Base-by-base conservation (phyloP, 441 rosid genomes). In the Croton setiger region DNA sequence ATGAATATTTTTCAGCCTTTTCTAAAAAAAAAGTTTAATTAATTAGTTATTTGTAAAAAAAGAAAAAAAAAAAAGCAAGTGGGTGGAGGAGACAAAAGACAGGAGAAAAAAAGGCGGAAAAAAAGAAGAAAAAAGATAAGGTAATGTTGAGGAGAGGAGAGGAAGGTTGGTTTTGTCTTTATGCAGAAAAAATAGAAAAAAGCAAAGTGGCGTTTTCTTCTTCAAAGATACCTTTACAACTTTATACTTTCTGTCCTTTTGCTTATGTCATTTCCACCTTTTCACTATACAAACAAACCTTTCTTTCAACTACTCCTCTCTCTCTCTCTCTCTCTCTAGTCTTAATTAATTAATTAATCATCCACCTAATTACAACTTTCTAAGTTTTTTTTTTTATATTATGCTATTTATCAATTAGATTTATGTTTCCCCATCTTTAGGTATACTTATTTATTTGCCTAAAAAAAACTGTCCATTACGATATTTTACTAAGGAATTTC, bases 291-390 rank as follows among this genome's bases (percentile, higher is more conserved):
- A 76, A 78, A 75, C 80, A 78, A 80, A 82, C 47, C 27, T 67
- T 83, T 84, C 47, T 27, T 67, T 83, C 85, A 82, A 79, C 85
- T 0, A 73, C 85, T 72, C 77, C 68, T 21, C 62, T 45, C 20
- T 54, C 62, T 70, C 53, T 13, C 0, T 63, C 5, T 23, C 45
- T 41, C 1, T 62, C 17, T 5, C 43, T 4, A 7, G 4, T 5
- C 10, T 39, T 5, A 6, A 39, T 39, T 39, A 5, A 6, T 5
- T 39, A 39, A 39, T 27, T 27, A 39, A 39, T 39, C 7, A 39
- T 39, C 8, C 43, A 39, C 43, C 10, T 39, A 39, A 39, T 4
- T 39, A 27, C 31, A 27, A 27, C 31, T 27, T 27, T 2, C 2
- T 27, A 27, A 27, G n/a, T n/a, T n/a, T n/a, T 39, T 39, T 39